Evolutionary conservation across 23 red algal species (phyloP).

Genomic region (Gracilaria domingensis): DNA sequence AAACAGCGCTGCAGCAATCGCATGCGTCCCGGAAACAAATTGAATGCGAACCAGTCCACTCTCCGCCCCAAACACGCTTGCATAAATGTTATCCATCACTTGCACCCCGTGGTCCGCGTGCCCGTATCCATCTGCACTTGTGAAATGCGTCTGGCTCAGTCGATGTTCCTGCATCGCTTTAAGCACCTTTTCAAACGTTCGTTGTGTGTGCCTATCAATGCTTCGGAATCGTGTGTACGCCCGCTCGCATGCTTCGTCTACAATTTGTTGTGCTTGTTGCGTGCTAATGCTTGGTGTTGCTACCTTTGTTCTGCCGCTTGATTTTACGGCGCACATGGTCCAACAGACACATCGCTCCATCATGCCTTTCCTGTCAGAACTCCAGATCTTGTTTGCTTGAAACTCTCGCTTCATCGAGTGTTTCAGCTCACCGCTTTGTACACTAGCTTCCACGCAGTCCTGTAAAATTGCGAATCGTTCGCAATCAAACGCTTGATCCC

Average conservation of each 20-base stretch:
- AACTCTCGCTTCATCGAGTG: too few species aligned
- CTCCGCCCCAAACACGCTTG: slow-evolving; percentile 78
- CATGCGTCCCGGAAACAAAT: slow-evolving; percentile 84
- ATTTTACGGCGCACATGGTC: slow-evolving; percentile 10
- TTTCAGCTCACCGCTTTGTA: too few species aligned
- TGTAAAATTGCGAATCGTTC: too few species aligned
- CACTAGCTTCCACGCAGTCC: too few species aligned
- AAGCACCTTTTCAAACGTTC: slow-evolving; percentile 56
- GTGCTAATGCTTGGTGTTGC: not conserved
- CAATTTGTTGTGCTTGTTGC: not conserved
- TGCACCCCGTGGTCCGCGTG: slow-evolving; percentile 85
- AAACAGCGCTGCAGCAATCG: slow-evolving; percentile 82
- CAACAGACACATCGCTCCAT: not conserved
- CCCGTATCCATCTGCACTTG: slow-evolving; percentile 79
- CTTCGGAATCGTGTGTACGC: not conserved
- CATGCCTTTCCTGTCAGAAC: too few species aligned
- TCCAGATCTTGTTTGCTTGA: too few species aligned
- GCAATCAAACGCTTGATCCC: too few species aligned
- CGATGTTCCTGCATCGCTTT: slow-evolving; percentile 59
- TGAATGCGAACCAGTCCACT: slow-evolving; percentile 82
- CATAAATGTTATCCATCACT: slow-evolving; percentile 72
- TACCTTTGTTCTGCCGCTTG: not conserved
- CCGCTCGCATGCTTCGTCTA: slow-evolving; percentile 8
- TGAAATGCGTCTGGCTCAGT: slow-evolving; percentile 67
- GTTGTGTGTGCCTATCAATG: slow-evolving; percentile 63